Base-by-base conservation (phyloP, 2,329 filamentous ascomycete species). In the Trichoderma guizhouense region DNA sequence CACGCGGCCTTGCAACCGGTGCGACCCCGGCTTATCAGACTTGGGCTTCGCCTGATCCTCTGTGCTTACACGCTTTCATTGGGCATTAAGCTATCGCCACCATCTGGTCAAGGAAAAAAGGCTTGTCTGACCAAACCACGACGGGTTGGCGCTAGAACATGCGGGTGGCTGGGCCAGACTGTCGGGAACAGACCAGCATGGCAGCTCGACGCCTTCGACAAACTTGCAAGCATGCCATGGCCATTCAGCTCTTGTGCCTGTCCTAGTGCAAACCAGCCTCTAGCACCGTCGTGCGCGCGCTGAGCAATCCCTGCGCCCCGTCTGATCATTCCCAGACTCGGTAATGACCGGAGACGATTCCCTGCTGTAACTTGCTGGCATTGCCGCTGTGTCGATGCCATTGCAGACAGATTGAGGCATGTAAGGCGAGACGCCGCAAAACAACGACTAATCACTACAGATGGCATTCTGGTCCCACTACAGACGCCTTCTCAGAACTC, bases 91-190 rank as follows among this genome's bases (percentile, higher is more conserved):
- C 53, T 28, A 58, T 30, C 26, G 30, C 47, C 63, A 24, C 30
- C 26, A 15, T 57, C 34, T 36, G 43, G 11, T 26, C 30, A 30
- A n/a, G 34, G 15, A 12, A 60, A 55, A 32, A 43, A 63, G 60
- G 36, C 55, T 68, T 60, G 66, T 28, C 39, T 69, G 55, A 61
- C 55, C 53, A 26, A 69, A 61, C 66, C 60, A 69, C 66, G 66
- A 69, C 66, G 3, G 43, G 66, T 43, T 24, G 34, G 66, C 47
- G 47, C 36, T 69, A 69, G 66, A 61, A 26, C n/a, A 43, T 69
- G 66, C 66, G 66, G 66, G 66, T 69, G 66, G 66, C 63, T 51
- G 63, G 63, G 66, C 66, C 66, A 61, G 55, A 30, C 55, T 69
- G 66, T 51, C 66, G 66, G 66, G 28, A 69, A 18, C 26, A 58